Conservation (phyloP, 306 rosid genomes). For the Begonia masoniana region DNA sequence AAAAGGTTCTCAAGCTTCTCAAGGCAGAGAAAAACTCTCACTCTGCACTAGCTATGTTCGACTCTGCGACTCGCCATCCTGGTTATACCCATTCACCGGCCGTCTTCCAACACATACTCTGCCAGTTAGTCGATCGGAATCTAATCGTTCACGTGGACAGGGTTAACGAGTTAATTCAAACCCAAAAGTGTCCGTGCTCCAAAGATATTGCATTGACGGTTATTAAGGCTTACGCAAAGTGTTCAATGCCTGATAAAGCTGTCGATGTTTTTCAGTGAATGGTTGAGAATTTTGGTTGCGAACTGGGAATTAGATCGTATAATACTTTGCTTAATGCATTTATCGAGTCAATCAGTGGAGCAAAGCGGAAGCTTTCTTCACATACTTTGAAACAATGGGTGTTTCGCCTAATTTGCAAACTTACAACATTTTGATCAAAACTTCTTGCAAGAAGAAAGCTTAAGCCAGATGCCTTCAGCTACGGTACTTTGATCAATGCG, state of each 20-base stretch:
- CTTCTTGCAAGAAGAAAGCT: constrained; percentile 58
- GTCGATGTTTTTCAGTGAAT: constrained; percentile 41
- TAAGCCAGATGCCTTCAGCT: constrained; percentile 50
- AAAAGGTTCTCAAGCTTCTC: constrained; percentile 52
- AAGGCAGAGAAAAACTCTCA: constrained; percentile 40
- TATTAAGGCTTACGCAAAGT: constrained; percentile 61
- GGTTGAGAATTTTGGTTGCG: constrained; percentile 60
- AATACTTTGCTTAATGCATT: constrained; percentile 65
- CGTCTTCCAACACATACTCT: constrained; percentile 61
- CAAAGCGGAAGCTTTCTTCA: constrained; percentile 41
- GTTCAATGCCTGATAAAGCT: constrained; percentile 68
- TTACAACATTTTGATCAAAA: constrained; percentile 53
- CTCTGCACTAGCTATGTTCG: constrained; percentile 59
- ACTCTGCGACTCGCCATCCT: constrained; percentile 39
- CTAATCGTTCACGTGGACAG: too few species aligned
- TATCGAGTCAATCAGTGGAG: constrained; percentile 60
- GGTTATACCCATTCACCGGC: constrained; percentile 32
- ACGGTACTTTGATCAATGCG: constrained; percentile 46
- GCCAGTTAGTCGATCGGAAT: constrained; percentile 42
- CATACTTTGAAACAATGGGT: constrained; percentile 38
- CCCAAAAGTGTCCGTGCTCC: too few species aligned
- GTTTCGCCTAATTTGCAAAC: constrained; percentile 57
- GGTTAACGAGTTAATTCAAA: too few species aligned
- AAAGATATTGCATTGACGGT: too few species aligned
- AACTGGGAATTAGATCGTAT: constrained; percentile 50